A percentile compares a stretch with the other conserved stretches of the same genome.
These are phyloP conservation scores for Oxyria digyna DNA, from an alignment of 148 eudicot species.

Conservation along the genomic window DNA sequence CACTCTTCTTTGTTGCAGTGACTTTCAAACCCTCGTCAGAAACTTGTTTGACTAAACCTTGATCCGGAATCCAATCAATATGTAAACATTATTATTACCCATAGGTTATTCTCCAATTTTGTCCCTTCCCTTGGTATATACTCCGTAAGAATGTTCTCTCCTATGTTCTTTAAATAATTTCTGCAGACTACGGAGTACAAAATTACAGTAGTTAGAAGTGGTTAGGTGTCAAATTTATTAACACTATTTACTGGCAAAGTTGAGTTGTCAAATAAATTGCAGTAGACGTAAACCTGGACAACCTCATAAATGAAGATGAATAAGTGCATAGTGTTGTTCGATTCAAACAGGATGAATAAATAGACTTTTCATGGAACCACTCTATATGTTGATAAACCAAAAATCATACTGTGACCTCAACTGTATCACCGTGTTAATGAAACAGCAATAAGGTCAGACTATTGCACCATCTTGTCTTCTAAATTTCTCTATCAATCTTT, in stretches of 20 bases:
- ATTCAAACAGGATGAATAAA: background rate
- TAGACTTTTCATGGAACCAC: background rate
- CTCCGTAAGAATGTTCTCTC: background rate
- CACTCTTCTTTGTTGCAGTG: background rate
- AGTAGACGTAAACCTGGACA: background rate
- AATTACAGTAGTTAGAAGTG: background rate
- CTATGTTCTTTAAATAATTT: background rate
- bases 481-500: background rate
- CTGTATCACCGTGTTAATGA: background rate
- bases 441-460: background rate
- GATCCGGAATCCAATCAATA: background rate
- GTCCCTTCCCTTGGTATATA: background rate
- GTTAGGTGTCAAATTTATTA: constrained; percentile 1
- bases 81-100: background rate
- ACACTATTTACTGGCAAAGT: background rate
- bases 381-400: background rate
- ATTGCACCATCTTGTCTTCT: constrained; percentile 7
- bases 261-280: constrained; percentile 1
- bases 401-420: constrained; percentile 2
- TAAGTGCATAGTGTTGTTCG: background rate
- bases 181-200: background rate
- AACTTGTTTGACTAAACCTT: background rate
- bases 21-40: background rate
- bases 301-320: background rate
- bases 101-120: background rate